Evolutionary conservation across 1,284 basidiomycete genomes (phyloP).

Genomic region (Cutaneotrichosporon spelunceum): DNA sequence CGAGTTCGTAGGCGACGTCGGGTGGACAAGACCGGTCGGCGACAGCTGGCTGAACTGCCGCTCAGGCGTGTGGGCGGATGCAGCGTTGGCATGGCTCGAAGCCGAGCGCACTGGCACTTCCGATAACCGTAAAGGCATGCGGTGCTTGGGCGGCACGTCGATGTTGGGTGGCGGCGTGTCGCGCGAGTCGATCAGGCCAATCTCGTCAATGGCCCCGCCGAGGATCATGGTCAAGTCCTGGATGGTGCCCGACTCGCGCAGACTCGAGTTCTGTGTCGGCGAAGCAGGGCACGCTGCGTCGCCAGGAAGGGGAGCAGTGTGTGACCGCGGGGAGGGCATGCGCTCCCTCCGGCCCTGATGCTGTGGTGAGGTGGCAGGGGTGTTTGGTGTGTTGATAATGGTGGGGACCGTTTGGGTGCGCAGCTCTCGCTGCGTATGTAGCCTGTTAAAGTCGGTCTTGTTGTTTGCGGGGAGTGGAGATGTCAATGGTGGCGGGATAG

Average conservation of each 20-base stretch:
- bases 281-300: background rate
- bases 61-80: background rate
- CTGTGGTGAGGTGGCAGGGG: conserved; percentile 16
- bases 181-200: conserved; percentile 40
- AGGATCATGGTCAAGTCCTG: conserved; percentile 48
- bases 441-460: background rate
- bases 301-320: background rate
- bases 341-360: background rate
- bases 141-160: conserved; percentile 25
- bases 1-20: background rate
- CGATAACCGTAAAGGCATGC: background rate
- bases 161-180: conserved; percentile 41
- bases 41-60: conserved; percentile 8
- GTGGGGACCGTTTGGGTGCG: conserved; percentile 22
- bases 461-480: background rate
- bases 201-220: conserved; percentile 50
- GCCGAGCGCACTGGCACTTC: conserved; percentile 8
- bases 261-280: background rate
- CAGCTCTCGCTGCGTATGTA: background rate
- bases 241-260: conserved; percentile 28
- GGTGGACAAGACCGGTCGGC: conserved; percentile 4
- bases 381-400: conserved; percentile 36
- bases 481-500: conserved; percentile 1
- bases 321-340: conserved; percentile 10
- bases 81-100: background rate